These are phyloP conservation scores for Rhizoclosmatium globosum DNA, from an alignment of 192 early-diverging fungal species.

Conservation along the genomic window DNA sequence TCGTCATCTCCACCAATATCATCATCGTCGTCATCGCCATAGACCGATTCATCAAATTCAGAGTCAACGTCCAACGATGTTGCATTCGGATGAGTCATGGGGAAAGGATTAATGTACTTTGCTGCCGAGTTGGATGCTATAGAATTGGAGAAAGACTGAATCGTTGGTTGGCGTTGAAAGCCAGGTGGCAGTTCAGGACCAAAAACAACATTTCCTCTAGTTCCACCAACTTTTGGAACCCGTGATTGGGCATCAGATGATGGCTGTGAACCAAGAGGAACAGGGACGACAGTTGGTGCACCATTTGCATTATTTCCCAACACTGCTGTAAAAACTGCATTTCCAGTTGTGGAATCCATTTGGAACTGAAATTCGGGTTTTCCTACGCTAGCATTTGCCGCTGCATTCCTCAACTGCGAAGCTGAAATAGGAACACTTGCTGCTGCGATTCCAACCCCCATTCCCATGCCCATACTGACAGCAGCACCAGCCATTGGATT, in stretches of 20 bases:
- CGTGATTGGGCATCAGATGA: background rate
- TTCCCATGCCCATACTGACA: background rate
- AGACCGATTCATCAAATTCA: conserved; percentile 7
- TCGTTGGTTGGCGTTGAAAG: background rate
- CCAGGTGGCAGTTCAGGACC: conserved; percentile 30
- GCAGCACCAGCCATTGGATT: background rate
- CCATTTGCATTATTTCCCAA: background rate
- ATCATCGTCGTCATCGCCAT: conserved; percentile 15
- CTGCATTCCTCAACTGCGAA: background rate
- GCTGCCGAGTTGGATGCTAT: background rate
- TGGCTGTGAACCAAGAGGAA: background rate
- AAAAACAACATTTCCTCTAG: conserved; percentile 1
- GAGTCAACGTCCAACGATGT: conserved; percentile 4
- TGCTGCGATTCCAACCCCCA: conserved; percentile 1
- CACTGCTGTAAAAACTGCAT: conserved; percentile 15
- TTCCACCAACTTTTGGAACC: background rate
- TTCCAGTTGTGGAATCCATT: background rate
- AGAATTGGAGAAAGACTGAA: no score
- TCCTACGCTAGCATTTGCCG: background rate
- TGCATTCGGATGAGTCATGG: conserved; percentile 23
- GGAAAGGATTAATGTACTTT: conserved; percentile 30
- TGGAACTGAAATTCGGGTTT: conserved; percentile 7
- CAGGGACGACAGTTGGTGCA: no score
- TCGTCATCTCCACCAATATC: conserved; percentile 7
- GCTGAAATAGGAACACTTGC: background rate